A percentile compares a stretch with the other conserved stretches of the same genome.
Evolutionary conservation across 257 asterid species (phyloP).

Genomic region (Gardenia jasminoides): DNA sequence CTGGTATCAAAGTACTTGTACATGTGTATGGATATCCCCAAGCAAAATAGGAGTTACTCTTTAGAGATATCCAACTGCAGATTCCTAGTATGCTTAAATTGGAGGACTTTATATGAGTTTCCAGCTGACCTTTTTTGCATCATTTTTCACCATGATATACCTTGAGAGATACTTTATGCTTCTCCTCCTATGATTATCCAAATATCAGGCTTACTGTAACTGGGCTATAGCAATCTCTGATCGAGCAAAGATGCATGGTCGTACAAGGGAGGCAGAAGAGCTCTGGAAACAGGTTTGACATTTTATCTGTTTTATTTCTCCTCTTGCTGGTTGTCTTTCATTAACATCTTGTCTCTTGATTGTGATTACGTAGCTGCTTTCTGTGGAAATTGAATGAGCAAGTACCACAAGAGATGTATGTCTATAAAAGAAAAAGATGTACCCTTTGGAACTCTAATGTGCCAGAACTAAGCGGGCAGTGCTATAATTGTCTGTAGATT

Average conservation of each 20-base stretch:
- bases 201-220: constrained; percentile 80
- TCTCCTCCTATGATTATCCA: constrained; percentile 2
- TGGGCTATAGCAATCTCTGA: constrained; percentile 99
- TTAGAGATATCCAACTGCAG: not conserved
- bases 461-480: not conserved
- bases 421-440: not conserved
- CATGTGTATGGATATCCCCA: not conserved
- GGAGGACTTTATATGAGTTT: not conserved
- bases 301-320: constrained; percentile 6
- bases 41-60: not conserved
- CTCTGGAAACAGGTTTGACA: constrained; percentile 82
- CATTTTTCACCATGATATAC: not conserved
- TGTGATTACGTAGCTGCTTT: not conserved
- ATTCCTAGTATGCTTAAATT: not conserved
- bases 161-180: not conserved
- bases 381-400: not conserved
- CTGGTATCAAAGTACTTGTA: not conserved
- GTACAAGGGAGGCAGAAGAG: constrained; percentile 99
- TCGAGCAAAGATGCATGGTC: constrained; percentile 98
- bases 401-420: not conserved
- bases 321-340: not conserved
- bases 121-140: not conserved
- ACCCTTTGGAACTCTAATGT: not conserved
- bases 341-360: constrained; percentile 1
- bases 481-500: not conserved